Evolutionary conservation across 2,329 filamentous ascomycete genomes (phyloP), one percentile per base, ranked within the genome.

Genomic region (Pseudodiploospora longispora): DNA sequence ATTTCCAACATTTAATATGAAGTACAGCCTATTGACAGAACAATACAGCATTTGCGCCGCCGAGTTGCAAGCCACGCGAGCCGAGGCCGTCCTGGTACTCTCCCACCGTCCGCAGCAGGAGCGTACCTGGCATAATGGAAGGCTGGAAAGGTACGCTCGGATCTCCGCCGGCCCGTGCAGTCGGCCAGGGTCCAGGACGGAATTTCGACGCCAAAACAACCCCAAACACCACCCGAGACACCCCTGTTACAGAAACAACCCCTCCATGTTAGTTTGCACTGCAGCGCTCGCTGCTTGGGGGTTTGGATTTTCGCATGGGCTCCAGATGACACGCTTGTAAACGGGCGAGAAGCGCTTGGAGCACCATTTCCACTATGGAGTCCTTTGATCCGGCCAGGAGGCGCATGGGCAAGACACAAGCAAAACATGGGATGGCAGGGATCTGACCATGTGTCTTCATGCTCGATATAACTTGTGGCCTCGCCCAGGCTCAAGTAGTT

Each of bases 221-320:
- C 41, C 54, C 57, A 62, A 57, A 59, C 58, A 48, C 51, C 41
- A 61, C 49, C 47, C 60, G 61, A 62, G 62, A 65, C 62, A 55
- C 45, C 43, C 55, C 58, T 62, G 62, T 63, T 56, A 61, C 62
- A 62, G 51, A 50, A 19, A 19, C 19, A 19, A 19, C 19, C 19
- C 19, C 19, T 19, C 19, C 19, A 19, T 19, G 19, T 19, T 19
- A 19, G 19, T 19, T 19, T 19, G 19, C 19, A 3, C 19, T 19
- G 19, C 19, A 19, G 3, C 19, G 19, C 19, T 19, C 19, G 3
- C 19, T 19, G 19, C 19, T 19, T 19, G 19, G 19, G 19, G 19
- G 19, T 19, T 19, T 19, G 19, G 19, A 19, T 19, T 19, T 19
- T 19, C 19, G 19, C 19, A 19, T 19, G 19, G 19, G 19, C 19